phyloP scores from a whole-genome alignment of 129 eudicot species.

The Arctium lappa region DNA sequence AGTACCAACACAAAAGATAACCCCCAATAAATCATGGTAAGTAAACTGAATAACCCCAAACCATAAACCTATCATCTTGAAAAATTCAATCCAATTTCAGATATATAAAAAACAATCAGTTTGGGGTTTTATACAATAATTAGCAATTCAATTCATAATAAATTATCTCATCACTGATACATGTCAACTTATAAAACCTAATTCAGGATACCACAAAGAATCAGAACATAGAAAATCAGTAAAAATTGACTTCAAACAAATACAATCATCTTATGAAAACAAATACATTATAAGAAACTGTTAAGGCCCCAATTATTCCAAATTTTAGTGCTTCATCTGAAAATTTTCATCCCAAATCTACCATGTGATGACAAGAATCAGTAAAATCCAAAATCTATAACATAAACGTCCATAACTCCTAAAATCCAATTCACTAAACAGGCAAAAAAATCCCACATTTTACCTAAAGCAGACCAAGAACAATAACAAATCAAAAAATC shows the following conservation, averaged over 20 bases:
- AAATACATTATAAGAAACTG: background rate
- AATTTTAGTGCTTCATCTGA: background rate
- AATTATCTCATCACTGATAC: background rate
- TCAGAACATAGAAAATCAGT: background rate
- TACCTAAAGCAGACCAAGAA: background rate
- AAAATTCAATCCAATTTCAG: background rate
- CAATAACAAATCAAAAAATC: background rate
- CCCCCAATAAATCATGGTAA: background rate
- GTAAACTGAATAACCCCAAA: background rate
- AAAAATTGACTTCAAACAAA: background rate
- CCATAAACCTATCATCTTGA: background rate
- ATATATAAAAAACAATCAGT: background rate
- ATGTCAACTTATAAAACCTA: background rate
- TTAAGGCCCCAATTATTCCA: background rate
- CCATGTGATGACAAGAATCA: background rate
- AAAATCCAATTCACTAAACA: background rate
- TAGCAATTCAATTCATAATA: background rate
- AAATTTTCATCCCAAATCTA: background rate
- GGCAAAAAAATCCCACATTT: background rate
- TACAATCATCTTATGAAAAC: background rate
- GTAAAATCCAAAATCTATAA: background rate
- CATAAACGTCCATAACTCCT: background rate
- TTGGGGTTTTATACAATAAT: background rate
- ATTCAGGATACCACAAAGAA: background rate
- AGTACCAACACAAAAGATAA: background rate